Percentiles rank a stretch among this genome's conserved stretches.
These are phyloP conservation scores for Talaromyces sp. DNA, from an alignment of 2,329 filamentous ascomycete genomes.

Conservation along the genomic window DNA sequence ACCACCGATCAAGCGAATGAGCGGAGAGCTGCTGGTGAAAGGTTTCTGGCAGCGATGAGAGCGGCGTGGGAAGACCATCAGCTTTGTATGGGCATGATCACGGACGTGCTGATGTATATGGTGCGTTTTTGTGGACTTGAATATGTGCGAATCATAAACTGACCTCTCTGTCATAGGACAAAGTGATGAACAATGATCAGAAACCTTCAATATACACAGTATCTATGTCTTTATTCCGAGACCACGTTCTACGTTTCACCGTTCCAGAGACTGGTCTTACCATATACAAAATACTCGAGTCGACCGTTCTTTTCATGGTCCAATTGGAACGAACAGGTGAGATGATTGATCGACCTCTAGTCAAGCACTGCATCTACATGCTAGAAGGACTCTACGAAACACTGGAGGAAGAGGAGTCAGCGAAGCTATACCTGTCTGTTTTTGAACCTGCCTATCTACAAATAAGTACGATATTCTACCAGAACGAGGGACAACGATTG, in stretches of 20 bases:
- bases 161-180: constrained; percentile 52
- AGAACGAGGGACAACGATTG: constrained; percentile 65
- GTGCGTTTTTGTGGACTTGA: constrained; percentile 36
- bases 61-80: constrained; percentile 84
- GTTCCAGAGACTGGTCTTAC: constrained; percentile 38
- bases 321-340: constrained; percentile 89
- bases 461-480: constrained; percentile 69
- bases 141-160: neutral
- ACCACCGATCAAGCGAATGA: constrained; percentile 65
- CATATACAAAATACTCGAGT: constrained; percentile 72
- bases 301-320: constrained; percentile 83
- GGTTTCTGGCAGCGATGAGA: constrained; percentile 70
- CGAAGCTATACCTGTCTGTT: constrained; percentile 74
- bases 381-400: constrained; percentile 82
- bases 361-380: constrained; percentile 84
- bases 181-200: constrained; percentile 70
- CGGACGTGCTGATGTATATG: constrained; percentile 96
- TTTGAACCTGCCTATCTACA: constrained; percentile 77
- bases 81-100: constrained; percentile 91
- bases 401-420: constrained; percentile 67
- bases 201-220: constrained; percentile 75
- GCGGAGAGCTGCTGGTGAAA: constrained; percentile 72
- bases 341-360: constrained; percentile 73
- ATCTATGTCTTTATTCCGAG: constrained; percentile 81
- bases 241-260: constrained; percentile 68